A percentile compares a stretch with the other conserved stretches of the same genome.
phyloP scores from a whole-genome alignment of 2,329 filamentous ascomycete genomes.

The Alternaria incomplexa region DNA sequence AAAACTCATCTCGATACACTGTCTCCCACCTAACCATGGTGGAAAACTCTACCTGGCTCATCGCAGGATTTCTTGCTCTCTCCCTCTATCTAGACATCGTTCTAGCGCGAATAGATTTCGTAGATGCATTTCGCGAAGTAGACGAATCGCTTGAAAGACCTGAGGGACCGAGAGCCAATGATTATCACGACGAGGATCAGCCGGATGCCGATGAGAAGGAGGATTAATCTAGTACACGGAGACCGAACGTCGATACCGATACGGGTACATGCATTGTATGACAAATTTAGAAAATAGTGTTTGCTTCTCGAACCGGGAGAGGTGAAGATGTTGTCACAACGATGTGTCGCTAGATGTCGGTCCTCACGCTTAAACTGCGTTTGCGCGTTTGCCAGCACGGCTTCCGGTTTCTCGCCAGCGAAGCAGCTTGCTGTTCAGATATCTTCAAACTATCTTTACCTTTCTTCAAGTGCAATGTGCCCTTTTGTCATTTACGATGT shows the following conservation, averaged over 20 bases:
- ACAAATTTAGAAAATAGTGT: not conserved
- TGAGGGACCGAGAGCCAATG: not conserved
- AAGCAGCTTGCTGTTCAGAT: not conserved
- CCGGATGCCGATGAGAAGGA: not conserved
- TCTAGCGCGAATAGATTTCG: not conserved
- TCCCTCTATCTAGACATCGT: not conserved
- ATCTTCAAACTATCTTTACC: not conserved
- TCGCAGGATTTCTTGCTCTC: not conserved
- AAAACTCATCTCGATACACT: not conserved
- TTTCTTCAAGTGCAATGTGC: not conserved
- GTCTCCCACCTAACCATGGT: not conserved
- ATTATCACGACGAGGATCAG: not conserved
- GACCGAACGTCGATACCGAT: fast-evolving
- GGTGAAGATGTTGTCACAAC: not conserved
- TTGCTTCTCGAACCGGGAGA: not conserved
- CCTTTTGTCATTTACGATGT: not conserved
- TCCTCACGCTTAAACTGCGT: not conserved
- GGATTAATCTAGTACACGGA: fast-evolving
- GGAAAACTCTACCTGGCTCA: not conserved
- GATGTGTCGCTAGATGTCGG: not conserved
- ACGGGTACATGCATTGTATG: not conserved
- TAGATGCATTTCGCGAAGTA: not conserved
- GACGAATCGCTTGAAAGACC: not conserved
- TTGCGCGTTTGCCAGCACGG: not conserved
- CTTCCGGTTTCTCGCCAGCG: not conserved